phyloP scores from a whole-genome alignment of 2,329 filamentous ascomycete species.

The Aspergillus sp. region DNA sequence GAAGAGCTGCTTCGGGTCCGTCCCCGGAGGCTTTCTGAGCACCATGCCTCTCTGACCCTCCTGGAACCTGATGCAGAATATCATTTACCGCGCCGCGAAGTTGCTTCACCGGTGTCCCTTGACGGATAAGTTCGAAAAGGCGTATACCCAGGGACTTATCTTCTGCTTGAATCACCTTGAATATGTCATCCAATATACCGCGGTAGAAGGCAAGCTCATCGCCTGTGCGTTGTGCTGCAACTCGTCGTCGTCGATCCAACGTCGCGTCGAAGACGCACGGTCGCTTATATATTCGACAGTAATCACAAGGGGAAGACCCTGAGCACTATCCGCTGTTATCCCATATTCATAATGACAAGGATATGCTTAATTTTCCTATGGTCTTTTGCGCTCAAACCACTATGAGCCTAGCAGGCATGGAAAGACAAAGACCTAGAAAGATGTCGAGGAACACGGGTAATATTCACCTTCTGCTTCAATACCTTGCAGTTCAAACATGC shows the following conservation, averaged over 20 bases:
- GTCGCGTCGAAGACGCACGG: not conserved
- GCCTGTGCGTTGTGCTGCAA: not conserved
- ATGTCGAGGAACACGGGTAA: not conserved
- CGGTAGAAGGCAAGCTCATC: not conserved
- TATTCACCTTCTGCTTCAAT: not conserved
- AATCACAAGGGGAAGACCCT: not conserved
- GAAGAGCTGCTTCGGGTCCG: no score
- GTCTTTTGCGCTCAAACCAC: not conserved
- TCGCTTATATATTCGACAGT: not conserved
- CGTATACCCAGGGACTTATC: not conserved
- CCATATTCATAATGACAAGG: not conserved
- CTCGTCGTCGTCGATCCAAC: not conserved
- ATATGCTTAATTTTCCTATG: not conserved
- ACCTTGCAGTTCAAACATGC: not conserved
- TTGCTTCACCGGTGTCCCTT: not conserved
- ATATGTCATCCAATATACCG: not conserved
- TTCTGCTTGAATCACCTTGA: not conserved
- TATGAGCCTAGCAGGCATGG: not conserved
- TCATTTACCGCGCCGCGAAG: not conserved
- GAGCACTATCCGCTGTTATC: not conserved
- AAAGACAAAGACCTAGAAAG: not conserved
- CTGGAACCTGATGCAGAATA: not conserved
- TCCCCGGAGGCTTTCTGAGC: no score
- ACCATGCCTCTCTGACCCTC: not conserved
- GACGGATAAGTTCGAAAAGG: not conserved